Evolutionary conservation across 257 asterid species (phyloP).

Genomic region (Oldenlandia corymbosa): DNA sequence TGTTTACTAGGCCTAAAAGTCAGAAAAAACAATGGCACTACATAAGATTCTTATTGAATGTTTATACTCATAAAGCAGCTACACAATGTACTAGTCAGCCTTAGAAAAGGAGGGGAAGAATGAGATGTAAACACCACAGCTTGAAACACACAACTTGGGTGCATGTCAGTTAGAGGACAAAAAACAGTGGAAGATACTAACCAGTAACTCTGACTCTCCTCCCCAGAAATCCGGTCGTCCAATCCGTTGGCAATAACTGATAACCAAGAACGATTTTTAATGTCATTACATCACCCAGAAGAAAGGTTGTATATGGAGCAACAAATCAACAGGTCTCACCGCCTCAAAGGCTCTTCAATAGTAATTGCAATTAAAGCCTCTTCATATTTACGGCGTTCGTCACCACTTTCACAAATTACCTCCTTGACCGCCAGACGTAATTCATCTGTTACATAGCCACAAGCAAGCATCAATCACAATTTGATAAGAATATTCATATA

Average conservation of each 20-base stretch:
- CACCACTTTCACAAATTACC: constrained; percentile 63
- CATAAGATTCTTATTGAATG: too few species aligned
- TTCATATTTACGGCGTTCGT: constrained; percentile 57
- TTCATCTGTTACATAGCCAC: constrained; percentile 46
- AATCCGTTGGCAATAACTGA: constrained; percentile 88
- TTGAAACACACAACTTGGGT: not conserved
- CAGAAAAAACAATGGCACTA: too few species aligned
- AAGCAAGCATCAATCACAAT: constrained; percentile 5
- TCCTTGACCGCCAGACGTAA: constrained; percentile 92
- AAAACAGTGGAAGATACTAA: constrained; percentile 29
- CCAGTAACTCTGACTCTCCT: constrained; percentile 96
- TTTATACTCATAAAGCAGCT: too few species aligned
- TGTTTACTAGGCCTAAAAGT: too few species aligned
- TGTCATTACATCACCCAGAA: constrained; percentile 2
- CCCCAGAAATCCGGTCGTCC: constrained; percentile 96
- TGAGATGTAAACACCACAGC: not conserved
- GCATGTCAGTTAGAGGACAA: not conserved
- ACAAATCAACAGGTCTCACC: constrained; percentile 44
- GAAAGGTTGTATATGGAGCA: constrained; percentile 4
- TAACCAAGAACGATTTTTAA: constrained; percentile 23
- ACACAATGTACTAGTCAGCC: too few species aligned
- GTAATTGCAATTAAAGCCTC: constrained; percentile 92
- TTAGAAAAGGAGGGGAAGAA: not conserved
- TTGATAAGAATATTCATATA: constrained; percentile 6
- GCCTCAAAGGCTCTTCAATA: constrained; percentile 75